These are phyloP conservation scores for Cryptosporidium felis DNA, from an alignment of 169 alveolate species.

Conservation along the genomic window DNA sequence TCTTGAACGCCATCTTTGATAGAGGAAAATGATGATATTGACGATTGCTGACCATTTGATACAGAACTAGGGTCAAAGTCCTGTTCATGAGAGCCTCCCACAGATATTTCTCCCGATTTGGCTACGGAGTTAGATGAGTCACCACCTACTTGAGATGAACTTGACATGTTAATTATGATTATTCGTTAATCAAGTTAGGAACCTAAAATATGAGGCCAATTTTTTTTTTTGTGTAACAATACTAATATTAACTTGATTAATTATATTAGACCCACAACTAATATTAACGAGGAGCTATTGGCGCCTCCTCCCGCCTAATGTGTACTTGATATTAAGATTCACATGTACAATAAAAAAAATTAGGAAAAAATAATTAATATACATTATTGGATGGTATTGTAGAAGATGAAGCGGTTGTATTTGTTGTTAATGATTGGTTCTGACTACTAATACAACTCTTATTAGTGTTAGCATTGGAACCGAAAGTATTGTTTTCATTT, in stretches of 20 bases:
- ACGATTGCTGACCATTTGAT: slow-evolving; percentile 2
- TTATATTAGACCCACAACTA: too few relatives aligned
- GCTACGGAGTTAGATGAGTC: slow-evolving; percentile 10
- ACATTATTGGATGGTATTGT: slow-evolving; percentile 61
- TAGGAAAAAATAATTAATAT: too few relatives aligned
- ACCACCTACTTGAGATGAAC: slow-evolving; percentile 15
- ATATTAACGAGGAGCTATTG: slow-evolving; percentile 51
- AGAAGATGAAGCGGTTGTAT: slow-evolving; percentile 46
- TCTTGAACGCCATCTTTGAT: slow-evolving; percentile 63
- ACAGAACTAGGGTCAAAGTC: slow-evolving; percentile 21
- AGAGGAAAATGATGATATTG: slow-evolving; percentile 61
- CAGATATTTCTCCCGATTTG: slow-evolving; percentile 3
- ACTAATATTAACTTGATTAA: slow-evolving; percentile 22
- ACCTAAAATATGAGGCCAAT: too few relatives aligned
- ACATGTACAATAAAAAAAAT: too few relatives aligned
- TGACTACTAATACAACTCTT: neutral
- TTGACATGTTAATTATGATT: slow-evolving; percentile 41
- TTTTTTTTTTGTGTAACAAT: too few relatives aligned
- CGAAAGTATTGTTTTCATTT: too few relatives aligned
- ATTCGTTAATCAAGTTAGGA: too few relatives aligned
- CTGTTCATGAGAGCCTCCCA: slow-evolving; percentile 36
- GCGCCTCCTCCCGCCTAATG: slow-evolving; percentile 59
- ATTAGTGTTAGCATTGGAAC: neutral
- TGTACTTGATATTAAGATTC: too few relatives aligned
- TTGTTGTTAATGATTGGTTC: neutral